A percentile compares a stretch with the other conserved stretches of the same genome.
Conservation (phyloP, 352 stramenopile genomes). For the Blastocystis sp. region DNA sequence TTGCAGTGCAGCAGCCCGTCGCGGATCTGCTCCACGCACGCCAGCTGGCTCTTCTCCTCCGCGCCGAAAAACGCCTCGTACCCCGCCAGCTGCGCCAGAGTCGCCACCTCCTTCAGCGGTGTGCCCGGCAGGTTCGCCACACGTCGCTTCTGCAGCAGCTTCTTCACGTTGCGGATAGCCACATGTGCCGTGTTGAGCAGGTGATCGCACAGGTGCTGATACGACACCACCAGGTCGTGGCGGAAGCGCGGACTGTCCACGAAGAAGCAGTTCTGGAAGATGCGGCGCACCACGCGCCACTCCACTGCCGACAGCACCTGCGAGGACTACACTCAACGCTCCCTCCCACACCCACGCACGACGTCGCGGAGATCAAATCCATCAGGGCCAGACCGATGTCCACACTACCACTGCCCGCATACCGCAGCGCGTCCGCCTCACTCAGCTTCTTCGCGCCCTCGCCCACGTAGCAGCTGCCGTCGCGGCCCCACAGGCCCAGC, state of each 20-base stretch:
- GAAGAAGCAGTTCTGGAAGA: constrained; percentile 15
- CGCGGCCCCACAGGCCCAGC: constrained; percentile 16
- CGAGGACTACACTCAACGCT: constrained; percentile 10
- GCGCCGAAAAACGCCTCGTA: neutral
- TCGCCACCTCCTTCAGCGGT: neutral
- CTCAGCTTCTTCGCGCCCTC: neutral
- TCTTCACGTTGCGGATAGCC: neutral
- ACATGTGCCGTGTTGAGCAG: neutral
- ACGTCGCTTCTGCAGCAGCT: neutral
- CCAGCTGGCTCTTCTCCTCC: neutral
- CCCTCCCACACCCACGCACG: neutral
- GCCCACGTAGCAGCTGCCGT: neutral
- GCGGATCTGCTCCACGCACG: neutral
- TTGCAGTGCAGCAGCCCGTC: neutral
- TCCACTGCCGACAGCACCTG: neutral
- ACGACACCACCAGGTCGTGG: constrained; percentile 24
- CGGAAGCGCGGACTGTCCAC: constrained; percentile 29
- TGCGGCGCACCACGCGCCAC: neutral
- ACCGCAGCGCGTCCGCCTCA: neutral
- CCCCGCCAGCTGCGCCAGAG: neutral
- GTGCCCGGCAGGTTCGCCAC: neutral
- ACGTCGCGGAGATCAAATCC: constrained; percentile 16
- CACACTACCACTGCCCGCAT: neutral
- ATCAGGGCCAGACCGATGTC: constrained; percentile 41
- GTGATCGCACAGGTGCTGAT: neutral